A percentile compares a stretch with the other conserved stretches of the same genome.
Evolutionary conservation across 2,329 filamentous ascomycete genomes (phyloP).

Genomic region (Pestalotiopsis fici): DNA sequence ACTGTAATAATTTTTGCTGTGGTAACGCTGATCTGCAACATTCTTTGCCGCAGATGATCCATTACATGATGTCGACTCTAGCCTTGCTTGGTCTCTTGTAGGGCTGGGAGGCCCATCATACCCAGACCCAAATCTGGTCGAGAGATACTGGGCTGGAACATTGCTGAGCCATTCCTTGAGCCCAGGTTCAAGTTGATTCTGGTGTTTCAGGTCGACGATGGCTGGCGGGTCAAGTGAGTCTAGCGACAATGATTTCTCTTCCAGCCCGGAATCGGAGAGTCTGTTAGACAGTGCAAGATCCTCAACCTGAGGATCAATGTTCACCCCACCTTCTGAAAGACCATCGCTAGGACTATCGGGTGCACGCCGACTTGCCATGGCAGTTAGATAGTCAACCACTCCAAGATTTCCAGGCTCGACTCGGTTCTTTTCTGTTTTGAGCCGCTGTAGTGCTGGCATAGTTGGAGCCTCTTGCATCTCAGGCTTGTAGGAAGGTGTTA

Average conservation of each 20-base stretch:
- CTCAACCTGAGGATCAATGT: not conserved
- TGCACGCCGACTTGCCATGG: not conserved
- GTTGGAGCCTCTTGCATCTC: not conserved
- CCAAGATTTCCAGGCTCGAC: not conserved
- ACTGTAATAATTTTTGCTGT: not conserved
- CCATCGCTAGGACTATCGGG: not conserved
- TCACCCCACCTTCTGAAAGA: not conserved
- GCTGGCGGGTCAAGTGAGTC: not conserved
- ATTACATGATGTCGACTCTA: not conserved
- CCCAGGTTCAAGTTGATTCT: not conserved
- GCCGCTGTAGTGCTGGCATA: not conserved
- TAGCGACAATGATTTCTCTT: not conserved
- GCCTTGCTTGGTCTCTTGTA: not conserved
- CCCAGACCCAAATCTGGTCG: not conserved
- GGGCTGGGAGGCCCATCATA: slow-evolving; percentile 2
- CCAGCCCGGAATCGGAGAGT: not conserved
- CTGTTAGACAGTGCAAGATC: not conserved
- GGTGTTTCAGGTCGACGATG: not conserved
- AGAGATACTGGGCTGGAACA: not conserved
- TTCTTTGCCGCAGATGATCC: not conserved
- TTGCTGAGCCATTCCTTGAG: not conserved
- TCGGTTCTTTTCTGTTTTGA: not conserved
- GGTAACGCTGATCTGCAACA: not conserved
- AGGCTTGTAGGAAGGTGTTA: not conserved
- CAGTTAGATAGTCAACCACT: not conserved